Percentiles rank a stretch among this genome's conserved stretches.
These are phyloP conservation scores for Candida schatavii DNA, from an alignment of 805 yeast genomes.

Conservation along the genomic window DNA sequence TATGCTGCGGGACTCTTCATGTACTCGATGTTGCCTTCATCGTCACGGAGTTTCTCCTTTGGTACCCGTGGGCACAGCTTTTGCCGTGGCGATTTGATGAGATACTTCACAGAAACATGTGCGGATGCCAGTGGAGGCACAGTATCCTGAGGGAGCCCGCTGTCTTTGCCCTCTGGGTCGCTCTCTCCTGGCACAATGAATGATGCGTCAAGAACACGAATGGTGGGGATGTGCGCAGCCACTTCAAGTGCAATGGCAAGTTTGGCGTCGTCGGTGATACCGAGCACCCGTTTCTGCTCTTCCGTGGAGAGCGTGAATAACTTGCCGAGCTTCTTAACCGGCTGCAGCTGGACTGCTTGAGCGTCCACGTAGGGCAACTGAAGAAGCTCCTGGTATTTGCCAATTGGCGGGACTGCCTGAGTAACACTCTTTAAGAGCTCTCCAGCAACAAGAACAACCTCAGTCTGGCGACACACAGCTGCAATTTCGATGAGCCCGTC, in stretches of 20 bases:
- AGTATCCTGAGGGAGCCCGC: background rate
- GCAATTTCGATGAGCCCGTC: slow-evolving; percentile 79
- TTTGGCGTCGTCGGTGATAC: slow-evolving; percentile 45
- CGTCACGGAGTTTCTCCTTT: slow-evolving; percentile 44
- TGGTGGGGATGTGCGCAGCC: slow-evolving; percentile 64
- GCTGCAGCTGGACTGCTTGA: slow-evolving; percentile 38
- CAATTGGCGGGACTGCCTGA: slow-evolving; percentile 66
- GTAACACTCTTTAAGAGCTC: slow-evolving; percentile 68
- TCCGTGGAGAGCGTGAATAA: slow-evolving; percentile 57
- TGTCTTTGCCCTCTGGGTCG: background rate
- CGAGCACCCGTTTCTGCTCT: slow-evolving; percentile 55
- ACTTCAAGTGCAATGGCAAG: slow-evolving; percentile 49
- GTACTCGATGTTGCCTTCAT: slow-evolving; percentile 57
- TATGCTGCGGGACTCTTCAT: slow-evolving; percentile 65
- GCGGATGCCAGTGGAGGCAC: slow-evolving; percentile 66
- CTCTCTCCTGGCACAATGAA: slow-evolving; percentile 87
- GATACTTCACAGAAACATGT: slow-evolving; percentile 71
- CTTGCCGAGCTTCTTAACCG: slow-evolving; percentile 66
- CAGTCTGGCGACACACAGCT: slow-evolving; percentile 70
- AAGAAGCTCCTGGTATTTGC: slow-evolving; percentile 58
- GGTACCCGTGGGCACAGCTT: slow-evolving; percentile 51
- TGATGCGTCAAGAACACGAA: slow-evolving; percentile 65
- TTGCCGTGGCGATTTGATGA: slow-evolving; percentile 70
- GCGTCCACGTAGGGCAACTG: slow-evolving; percentile 77
- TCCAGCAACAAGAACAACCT: slow-evolving; percentile 55